Evolutionary conservation across 331 rosid species (phyloP).

Genomic region (Rhamnella rubrinervis): DNA sequence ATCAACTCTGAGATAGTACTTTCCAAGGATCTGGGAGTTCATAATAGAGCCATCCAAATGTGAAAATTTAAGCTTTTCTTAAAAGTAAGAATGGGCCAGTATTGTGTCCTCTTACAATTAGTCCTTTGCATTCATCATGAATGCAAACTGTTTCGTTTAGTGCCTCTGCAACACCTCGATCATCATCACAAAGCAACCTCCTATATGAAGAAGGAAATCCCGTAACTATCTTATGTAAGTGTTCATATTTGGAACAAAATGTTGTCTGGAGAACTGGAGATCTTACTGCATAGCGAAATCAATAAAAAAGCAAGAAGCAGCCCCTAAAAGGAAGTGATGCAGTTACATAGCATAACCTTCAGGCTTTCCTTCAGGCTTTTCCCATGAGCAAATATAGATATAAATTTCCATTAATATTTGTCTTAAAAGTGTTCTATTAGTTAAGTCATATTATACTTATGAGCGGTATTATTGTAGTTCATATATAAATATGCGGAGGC

Average conservation of each 20-base stretch:
- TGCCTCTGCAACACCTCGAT: conserved; percentile 66
- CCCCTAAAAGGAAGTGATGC: not conserved
- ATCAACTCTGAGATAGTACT: conserved; percentile 73
- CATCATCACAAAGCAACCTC: conserved; percentile 66
- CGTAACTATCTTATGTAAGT: not conserved
- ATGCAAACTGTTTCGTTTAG: conserved; percentile 70
- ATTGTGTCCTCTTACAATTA: conserved; percentile 47
- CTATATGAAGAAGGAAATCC: conserved; percentile 23
- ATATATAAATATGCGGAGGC: too few species aligned
- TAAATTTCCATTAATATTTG: too few species aligned
- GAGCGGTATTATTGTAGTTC: too few species aligned
- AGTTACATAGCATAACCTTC: not conserved
- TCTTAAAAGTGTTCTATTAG: too few species aligned
- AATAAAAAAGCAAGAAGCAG: not conserved
- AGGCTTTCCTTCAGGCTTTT: not conserved
- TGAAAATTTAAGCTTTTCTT: conserved; percentile 17
- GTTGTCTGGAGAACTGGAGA: not conserved
- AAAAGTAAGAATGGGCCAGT: conserved; percentile 15
- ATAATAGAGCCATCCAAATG: conserved; percentile 9
- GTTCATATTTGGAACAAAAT: not conserved
- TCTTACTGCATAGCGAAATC: not conserved
- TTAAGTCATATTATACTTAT: too few species aligned
- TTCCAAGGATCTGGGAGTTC: conserved; percentile 57
- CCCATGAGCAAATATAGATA: not conserved
- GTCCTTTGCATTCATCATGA: conserved; percentile 53